Evolutionary conservation across 208 protist species (phyloP), one percentile per base, ranked within the genome.

Genomic region (Phytomonas sp.): DNA sequence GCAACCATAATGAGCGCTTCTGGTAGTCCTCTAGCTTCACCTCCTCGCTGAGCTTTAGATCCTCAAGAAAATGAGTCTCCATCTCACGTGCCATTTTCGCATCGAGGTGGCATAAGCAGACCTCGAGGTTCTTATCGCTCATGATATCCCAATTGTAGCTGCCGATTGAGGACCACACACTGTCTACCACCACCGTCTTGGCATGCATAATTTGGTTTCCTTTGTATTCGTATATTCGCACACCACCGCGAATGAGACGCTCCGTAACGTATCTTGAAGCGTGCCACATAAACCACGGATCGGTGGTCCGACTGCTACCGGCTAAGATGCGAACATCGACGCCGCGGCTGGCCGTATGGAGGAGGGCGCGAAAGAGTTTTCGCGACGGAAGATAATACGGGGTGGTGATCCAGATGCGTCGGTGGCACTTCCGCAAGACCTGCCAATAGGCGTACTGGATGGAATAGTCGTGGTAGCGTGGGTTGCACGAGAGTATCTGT

Each of bases 61-160:
- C 92, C 0, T 59, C 56, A 51, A 93, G 66, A 68, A 96, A 96
- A 63, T 96, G 92, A n/a, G 56, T 29, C 73, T 96, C 92, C 89
- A 96, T 95, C 71, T 85, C 77, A 29, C 75, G 75, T 26, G 92
- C 92, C 28, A 94, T 31, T 4, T 70, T 78, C 20, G 79, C 66
- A 66, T 88, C 82, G 11, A 95, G 72, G 66, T 92, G 82, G 71
- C 84, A 92, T 9, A 96, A 56, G 66, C 89, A 95, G 60, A 95
- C 85, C 73, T 97, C 90, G 62, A 97, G 76, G 75, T 96, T 95
- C 46, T 90, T 92, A 77, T 97, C 95, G 76, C 88, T 94, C 87
- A 97, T 91, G 66, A 92, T 76, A 66, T 97, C 94, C 81, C 92
- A 92, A 74, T 97, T 97, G 79, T 95, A 97, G 75, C 85, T 95